phyloP scores from a whole-genome alignment of 176 grass and related monocot species.

The Juncus inflexus region DNA sequence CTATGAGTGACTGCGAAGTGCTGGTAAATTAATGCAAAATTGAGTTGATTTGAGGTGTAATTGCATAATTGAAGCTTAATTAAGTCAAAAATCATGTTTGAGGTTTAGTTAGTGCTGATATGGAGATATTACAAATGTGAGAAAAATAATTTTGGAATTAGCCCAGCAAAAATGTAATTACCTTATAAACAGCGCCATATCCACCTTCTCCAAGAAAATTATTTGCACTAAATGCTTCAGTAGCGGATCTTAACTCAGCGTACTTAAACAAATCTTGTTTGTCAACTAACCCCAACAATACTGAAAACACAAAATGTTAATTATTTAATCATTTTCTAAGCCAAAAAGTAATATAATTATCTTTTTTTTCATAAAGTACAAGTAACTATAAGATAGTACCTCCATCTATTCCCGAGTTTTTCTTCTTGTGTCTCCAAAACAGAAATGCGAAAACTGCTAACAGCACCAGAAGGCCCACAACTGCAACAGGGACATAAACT shows the following conservation, averaged over 20 bases:
- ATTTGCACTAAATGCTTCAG: constrained; percentile 22
- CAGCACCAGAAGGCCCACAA: constrained; percentile 14
- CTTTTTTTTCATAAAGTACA: too few relatives aligned
- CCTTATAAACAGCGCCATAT: constrained; percentile 35
- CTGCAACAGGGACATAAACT: constrained; percentile 5
- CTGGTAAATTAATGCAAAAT: too few relatives aligned
- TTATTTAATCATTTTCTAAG: not conserved
- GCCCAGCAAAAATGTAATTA: not conserved
- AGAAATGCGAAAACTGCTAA: constrained; percentile 13
- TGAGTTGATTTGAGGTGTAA: too few relatives aligned
- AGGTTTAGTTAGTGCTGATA: too few relatives aligned
- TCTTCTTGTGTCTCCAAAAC: not conserved
- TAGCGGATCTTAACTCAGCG: constrained; percentile 27
- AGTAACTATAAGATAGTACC: not conserved
- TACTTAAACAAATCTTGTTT: constrained; percentile 29
- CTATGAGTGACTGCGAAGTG: too few relatives aligned
- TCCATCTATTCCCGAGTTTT: constrained; percentile 12
- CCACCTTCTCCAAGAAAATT: constrained; percentile 35
- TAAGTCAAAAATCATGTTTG: too few relatives aligned
- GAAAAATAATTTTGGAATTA: too few relatives aligned
- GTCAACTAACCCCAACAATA: constrained; percentile 12
- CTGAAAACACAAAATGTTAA: constrained; percentile 14
- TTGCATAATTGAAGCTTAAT: constrained; percentile 36
- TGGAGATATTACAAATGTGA: too few relatives aligned
- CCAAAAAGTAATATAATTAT: not conserved